Percentiles rank a stretch among this genome's conserved stretches.
Evolutionary conservation across 306 rosid genomes (phyloP).

Genomic region (Pyrus pyrifolia): DNA sequence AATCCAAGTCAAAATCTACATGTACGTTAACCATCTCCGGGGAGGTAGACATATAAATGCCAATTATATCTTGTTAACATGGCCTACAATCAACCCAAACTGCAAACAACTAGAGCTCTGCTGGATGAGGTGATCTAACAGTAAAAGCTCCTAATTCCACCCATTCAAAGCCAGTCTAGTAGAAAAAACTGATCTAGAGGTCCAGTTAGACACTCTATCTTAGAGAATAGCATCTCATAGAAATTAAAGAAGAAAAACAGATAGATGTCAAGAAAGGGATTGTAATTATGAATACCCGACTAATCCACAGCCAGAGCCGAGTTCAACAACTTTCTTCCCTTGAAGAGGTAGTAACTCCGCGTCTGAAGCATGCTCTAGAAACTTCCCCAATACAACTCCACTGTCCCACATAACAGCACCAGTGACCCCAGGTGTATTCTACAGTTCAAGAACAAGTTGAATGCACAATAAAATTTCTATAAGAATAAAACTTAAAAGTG

Average conservation of each 20-base stretch:
- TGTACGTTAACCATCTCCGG: neutral
- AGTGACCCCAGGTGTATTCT: constrained; percentile 76
- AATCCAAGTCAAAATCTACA: neutral
- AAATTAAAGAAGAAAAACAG: constrained; percentile 6
- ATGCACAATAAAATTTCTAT: neutral
- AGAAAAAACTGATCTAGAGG: neutral
- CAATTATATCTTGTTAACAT: neutral
- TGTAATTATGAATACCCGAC: constrained; percentile 48
- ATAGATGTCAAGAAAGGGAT: neutral
- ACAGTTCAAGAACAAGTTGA: constrained; percentile 15
- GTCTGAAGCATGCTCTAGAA: constrained; percentile 76
- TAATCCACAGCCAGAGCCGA: constrained; percentile 83
- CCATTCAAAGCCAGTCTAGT: neutral
- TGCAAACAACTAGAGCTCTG: neutral
- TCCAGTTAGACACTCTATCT: neutral
- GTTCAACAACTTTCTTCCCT: constrained; percentile 60
- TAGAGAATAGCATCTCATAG: neutral
- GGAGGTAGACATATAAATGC: neutral
- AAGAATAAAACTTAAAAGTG: neutral
- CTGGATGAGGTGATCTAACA: neutral
- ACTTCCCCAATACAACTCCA: constrained; percentile 69
- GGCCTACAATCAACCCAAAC: neutral
- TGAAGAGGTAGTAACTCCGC: constrained; percentile 51
- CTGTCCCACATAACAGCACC: constrained; percentile 95
- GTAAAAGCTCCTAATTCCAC: neutral